phyloP scores from a whole-genome alignment of 1,139 yeast species.

The Magnusiomyces fungicola region DNA sequence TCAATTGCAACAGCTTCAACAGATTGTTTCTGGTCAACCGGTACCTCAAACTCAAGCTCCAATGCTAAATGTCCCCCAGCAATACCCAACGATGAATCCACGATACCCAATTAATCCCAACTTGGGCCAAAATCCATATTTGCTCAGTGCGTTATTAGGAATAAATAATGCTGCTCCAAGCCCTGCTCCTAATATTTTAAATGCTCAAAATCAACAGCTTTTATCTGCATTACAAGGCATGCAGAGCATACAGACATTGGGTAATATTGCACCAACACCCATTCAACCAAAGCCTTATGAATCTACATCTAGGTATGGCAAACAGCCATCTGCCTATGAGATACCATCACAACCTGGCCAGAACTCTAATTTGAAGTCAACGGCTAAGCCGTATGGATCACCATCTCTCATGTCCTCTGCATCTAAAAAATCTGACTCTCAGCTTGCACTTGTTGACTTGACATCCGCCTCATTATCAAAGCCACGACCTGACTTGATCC shows the following conservation, averaged over 20 bases:
- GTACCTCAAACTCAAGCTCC: neutral
- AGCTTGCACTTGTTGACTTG: slow-evolving; percentile 18
- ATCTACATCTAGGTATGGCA: slow-evolving; percentile 13
- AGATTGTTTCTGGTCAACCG: slow-evolving; percentile 3
- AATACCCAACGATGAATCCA: too few species aligned
- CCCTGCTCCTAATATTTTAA: slow-evolving; percentile 3
- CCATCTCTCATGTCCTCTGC: slow-evolving; percentile 8
- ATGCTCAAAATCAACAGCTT: slow-evolving; percentile 13
- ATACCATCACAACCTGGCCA: slow-evolving; percentile 4
- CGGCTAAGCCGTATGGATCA: too few species aligned
- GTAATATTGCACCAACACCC: too few species aligned
- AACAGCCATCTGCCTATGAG: slow-evolving; percentile 8
- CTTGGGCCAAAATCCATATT: slow-evolving; percentile 11
- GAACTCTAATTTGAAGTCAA: too few species aligned
- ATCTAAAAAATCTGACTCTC: slow-evolving; percentile 18
- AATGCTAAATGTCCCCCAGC: neutral
- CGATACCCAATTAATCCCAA: neutral
- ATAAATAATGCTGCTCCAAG: slow-evolving; percentile 11
- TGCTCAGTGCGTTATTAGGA: slow-evolving; percentile 13
- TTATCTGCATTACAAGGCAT: slow-evolving; percentile 8
- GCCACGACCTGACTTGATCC: slow-evolving; percentile 31
- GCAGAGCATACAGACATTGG: too few species aligned
- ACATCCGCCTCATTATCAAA: slow-evolving; percentile 25
- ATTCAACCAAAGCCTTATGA: slow-evolving; percentile 5
- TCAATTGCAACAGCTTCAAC: slow-evolving; percentile 9